Percentiles rank a stretch among this genome's conserved stretches.
Conservation (phyloP, 768 basidiomycete genomes). For the Tubosaeta sp. region DNA sequence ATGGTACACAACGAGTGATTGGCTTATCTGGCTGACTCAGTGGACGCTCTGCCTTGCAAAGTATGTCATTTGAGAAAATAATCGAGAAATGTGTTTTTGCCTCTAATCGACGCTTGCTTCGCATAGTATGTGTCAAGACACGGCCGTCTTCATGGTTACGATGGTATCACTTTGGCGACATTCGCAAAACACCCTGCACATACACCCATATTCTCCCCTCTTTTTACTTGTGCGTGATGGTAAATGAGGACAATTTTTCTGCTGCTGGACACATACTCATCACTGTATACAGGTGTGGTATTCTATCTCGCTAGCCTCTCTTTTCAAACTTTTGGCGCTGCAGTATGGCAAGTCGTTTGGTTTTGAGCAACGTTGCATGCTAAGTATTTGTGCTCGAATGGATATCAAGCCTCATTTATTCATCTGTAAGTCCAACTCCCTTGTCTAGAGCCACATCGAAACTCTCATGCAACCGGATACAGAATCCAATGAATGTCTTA, state of each 20-base stretch:
- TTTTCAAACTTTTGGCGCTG: not conserved
- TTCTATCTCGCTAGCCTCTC: constrained; percentile 6
- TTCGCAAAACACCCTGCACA: not conserved
- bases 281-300: not conserved
- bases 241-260: not conserved
- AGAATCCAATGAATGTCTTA: not conserved
- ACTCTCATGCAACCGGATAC: not conserved
- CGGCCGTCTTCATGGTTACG: not conserved
- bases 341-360: constrained; percentile 3
- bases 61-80: not conserved
- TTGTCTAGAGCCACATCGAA: not conserved
- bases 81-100: not conserved
- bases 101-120: not conserved
- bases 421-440: not conserved
- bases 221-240: constrained; percentile 12
- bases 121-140: constrained; percentile 9
- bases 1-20: not conserved
- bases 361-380: not conserved
- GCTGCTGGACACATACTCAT: not conserved
- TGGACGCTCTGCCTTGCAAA: constrained; percentile 5
- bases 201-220: constrained; percentile 9
- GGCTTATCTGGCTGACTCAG: not conserved
- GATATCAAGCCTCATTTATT: not conserved
- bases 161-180: constrained; percentile 6
- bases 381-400: not conserved